Percentiles rank a stretch among this genome's conserved stretches.
These are phyloP conservation scores for Dalbergia cochinchinensis DNA, from an alignment of 306 rosid species.

Conservation along the genomic window DNA sequence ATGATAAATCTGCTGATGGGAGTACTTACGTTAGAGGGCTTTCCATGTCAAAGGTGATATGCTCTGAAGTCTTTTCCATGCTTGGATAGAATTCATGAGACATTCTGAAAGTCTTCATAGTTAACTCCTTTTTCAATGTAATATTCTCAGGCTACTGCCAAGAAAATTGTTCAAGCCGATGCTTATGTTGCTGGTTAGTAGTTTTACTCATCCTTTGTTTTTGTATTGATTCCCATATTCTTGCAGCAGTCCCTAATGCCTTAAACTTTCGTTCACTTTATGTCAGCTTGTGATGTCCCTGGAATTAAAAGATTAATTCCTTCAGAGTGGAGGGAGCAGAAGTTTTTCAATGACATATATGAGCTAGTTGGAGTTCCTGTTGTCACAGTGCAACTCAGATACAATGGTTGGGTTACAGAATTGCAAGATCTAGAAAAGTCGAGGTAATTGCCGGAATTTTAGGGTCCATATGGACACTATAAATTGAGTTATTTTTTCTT, in stretches of 20 bases:
- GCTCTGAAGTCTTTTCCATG: conserved; percentile 20
- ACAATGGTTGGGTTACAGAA: conserved; percentile 98
- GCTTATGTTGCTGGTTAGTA: conserved; percentile 95
- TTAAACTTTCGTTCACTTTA: conserved; percentile 47
- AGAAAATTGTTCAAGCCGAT: conserved; percentile 87
- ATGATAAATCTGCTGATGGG: conserved; percentile 79
- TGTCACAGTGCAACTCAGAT: conserved; percentile 98
- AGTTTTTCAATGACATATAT: conserved; percentile 84
- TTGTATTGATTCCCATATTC: conserved; percentile 26
- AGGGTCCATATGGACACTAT: conserved; percentile 21
- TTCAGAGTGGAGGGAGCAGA: conserved; percentile 77
- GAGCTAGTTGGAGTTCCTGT: conserved; percentile 96
- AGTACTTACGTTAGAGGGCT: conserved; percentile 74
- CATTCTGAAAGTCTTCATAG: conserved; percentile 32
- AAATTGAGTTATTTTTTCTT: conserved; percentile 18
- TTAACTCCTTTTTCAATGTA: conserved; percentile 26
- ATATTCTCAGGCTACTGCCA: conserved; percentile 78
- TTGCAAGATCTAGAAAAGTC: conserved; percentile 92
- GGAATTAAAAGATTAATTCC: conserved; percentile 95
- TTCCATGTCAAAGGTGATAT: conserved; percentile 80
- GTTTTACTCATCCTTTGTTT: conserved; percentile 37
- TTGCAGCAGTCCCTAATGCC: conserved; percentile 31
- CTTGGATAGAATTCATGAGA: conserved; percentile 39
- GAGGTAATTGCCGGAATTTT: conserved; percentile 64
- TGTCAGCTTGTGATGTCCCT: conserved; percentile 97